Evolutionary conservation across 306 rosid species (phyloP), one percentile per base, ranked within the genome.

Genomic region (Benincasa hispida): DNA sequence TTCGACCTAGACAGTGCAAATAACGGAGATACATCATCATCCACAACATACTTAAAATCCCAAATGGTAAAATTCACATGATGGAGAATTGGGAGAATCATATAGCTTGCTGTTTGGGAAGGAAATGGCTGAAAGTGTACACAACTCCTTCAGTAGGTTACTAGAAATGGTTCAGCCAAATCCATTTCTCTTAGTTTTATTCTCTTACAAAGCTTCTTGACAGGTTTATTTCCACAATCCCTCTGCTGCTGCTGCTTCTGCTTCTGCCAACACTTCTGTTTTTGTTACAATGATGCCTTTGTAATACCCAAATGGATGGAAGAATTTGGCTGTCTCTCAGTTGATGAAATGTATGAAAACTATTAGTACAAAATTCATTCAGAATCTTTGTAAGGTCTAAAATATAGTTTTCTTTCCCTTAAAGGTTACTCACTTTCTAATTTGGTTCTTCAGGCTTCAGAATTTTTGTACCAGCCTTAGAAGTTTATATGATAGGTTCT

Each of bases 1-100:
- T 95, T 77, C 91, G 97, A 72, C 90, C 92, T 19, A 82, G 88
- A 81, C 99, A 95, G 78, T 95, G 99, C 80, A 82, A 87, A 81
- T 95, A 89, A 88, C 11, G 76, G 54, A 70, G 75, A 70, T 45
- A 12, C 39, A 25, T 15, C 27, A 41, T 22, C 75, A 24, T 41
- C 55, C 8, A 45, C 32, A 25, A 12, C 75, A 42, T 69, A 13
- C 70, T 35, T 35, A 19, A 62, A 14, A 7, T 42, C 37, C 57
- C 22, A 25, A 24, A 70, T 70, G 75, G 57, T 25, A 3, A 24
- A 45, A 42, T 48, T 24, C 39, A 70, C 0, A 28, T 72, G 25
- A 47, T 45, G 56, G 27, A 27, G 42, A 69, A 24, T 27, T 48
- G 58, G 74, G n/a, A 42, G 55, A 68, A n/a, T 35, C 0, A 66